Evolutionary conservation across 2,329 filamentous ascomycete species (phyloP), one percentile per base, ranked within the genome.

Genomic region (Chaetothyriales sp.): DNA sequence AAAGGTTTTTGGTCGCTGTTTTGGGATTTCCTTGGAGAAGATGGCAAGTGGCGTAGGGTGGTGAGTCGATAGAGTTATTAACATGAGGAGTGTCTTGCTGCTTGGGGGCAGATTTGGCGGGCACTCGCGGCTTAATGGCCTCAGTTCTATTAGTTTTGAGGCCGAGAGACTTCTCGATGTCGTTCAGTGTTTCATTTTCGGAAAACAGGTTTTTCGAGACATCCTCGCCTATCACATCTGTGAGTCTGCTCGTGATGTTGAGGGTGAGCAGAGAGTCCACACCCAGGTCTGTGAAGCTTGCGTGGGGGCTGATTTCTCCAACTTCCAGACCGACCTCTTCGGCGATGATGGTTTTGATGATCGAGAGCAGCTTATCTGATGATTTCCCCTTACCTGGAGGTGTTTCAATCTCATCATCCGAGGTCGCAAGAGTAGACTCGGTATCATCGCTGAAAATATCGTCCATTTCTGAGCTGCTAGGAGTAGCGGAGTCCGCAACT

Each of bases 251-350:
- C 44, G 75, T 77, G 55, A 80, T 77, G 20, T 76, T 78, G 49
- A 81, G 62, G 1, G 77, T 78, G 52, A 81, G 71, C 9, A 81
- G 69, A 2, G 77, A 80, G 63, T 80, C 77, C 43, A 80, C 76
- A 51, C 77, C 77, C 10, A 80, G 72, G 58, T 80, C 77, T 59
- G 78, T 76, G 55, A 81, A 80, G 43, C 74, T 73, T 47, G 76
- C 70, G 47, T 77, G 74, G 47, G 80, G 75, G 7, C 77, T 74
- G 50, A 81, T 70, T 61, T 81, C 77, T 18, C 70, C 69, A 61
- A 73, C 70, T 49, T 76, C 72, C n/a, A 81, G 70, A 54, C 78
- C 77, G 47, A 76, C 77, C 64, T 70, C 68, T 13, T 62, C 60
- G 13, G 64, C 67, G 44, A 70, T 58, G 25, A 70, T 66, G 5